A percentile compares a stretch with the other conserved stretches of the same genome.
These are phyloP conservation scores for Salix suchowensis DNA, from an alignment of 345 rosid species.

Conservation along the genomic window DNA sequence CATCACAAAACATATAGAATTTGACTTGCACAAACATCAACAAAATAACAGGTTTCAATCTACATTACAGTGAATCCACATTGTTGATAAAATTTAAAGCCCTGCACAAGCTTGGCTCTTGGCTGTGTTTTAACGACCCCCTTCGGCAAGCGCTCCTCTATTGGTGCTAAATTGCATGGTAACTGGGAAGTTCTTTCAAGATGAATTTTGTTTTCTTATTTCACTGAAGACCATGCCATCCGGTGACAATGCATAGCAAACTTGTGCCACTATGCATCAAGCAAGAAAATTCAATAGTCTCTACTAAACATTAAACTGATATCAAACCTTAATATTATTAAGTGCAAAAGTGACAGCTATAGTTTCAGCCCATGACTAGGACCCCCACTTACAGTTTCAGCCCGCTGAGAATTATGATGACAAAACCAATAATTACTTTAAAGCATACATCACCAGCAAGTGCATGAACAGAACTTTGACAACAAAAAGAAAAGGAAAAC, in stretches of 20 bases:
- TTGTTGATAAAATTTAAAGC: not conserved
- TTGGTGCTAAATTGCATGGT: not conserved
- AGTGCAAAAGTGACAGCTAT: no score
- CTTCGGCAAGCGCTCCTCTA: not conserved
- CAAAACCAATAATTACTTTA: not conserved
- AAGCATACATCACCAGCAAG: not conserved
- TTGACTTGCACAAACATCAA: not conserved
- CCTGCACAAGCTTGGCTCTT: not conserved
- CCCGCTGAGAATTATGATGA: not conserved
- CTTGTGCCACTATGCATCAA: not conserved
- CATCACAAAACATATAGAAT: not conserved
- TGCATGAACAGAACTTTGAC: not conserved
- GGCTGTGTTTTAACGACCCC: not conserved
- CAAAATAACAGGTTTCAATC: not conserved
- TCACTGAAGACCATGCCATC: not conserved
- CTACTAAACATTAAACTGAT: not conserved
- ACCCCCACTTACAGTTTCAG: not conserved
- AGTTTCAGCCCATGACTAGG: no score
- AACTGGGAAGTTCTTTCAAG: not conserved
- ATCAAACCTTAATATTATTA: not conserved
- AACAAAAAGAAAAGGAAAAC: constrained; percentile 28
- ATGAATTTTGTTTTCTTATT: not conserved
- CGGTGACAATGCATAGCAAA: not conserved
- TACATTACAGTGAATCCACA: not conserved
- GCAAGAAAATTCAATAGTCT: not conserved